Conservation (phyloP, 257 asterid species). For the Anisodus tanguticus region DNA sequence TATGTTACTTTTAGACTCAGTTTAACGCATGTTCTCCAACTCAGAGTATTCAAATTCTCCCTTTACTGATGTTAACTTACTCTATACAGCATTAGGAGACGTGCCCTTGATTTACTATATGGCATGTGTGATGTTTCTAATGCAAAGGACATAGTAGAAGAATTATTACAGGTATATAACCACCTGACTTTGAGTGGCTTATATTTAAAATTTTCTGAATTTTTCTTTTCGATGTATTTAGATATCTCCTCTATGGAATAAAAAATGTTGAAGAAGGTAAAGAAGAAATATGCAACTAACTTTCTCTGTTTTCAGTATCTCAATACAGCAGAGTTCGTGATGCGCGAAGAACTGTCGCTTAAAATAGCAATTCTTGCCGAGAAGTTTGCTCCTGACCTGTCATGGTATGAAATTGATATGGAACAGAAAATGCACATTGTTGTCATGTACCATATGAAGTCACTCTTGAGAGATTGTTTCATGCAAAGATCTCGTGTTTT, state of each 20-base stretch:
- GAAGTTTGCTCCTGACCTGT: conserved; percentile 96
- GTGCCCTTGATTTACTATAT: conserved; percentile 95
- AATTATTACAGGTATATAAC: conserved; percentile 77
- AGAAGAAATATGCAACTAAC: conserved; percentile 35
- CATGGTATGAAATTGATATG: conserved; percentile 64
- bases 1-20: background rate
- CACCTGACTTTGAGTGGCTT: conserved; percentile 25
- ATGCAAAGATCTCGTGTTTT: background rate
- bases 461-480: background rate
- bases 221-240: background rate
- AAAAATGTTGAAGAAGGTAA: conserved; percentile 26
- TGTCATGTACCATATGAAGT: conserved; percentile 1
- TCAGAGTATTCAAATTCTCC: background rate
- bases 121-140: conserved; percentile 99
- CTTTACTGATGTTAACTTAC: conserved; percentile 34
- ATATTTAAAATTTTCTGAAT: background rate
- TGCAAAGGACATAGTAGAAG: conserved; percentile 98
- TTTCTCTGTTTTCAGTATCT: conserved; percentile 64
- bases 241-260: conserved; percentile 9
- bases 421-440: background rate
- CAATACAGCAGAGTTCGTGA: conserved; percentile 75
- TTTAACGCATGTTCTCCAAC: conserved; percentile 2
- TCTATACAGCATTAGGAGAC: conserved; percentile 76
- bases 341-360: conserved; percentile 73
- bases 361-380: conserved; percentile 96